These are phyloP conservation scores for Naganishia albida DNA, from an alignment of 1,284 basidiomycete species.

Conservation along the genomic window DNA sequence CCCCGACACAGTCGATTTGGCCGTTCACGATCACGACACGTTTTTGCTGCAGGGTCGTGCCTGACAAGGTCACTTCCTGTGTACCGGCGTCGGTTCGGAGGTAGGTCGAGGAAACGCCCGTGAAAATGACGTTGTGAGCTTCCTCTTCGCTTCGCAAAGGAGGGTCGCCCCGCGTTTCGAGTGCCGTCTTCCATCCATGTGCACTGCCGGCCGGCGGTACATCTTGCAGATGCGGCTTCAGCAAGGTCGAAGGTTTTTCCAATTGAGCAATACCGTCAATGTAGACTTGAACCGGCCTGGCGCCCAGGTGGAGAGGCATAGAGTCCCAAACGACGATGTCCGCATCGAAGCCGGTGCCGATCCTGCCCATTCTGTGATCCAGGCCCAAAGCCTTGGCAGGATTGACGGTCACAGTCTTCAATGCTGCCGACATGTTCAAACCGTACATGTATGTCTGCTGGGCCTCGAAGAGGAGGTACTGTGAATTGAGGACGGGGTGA, in stretches of 20 bases:
- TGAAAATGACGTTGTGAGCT: slow-evolving; percentile 48
- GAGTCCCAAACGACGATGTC: slow-evolving; percentile 86
- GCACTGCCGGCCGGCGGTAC: slow-evolving; percentile 44
- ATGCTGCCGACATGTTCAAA: slow-evolving; percentile 47
- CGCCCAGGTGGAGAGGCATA: slow-evolving; percentile 72
- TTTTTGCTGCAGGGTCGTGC: slow-evolving; percentile 29
- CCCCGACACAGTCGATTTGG: slow-evolving; percentile 51
- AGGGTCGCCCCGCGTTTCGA: slow-evolving; percentile 51
- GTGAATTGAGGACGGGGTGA: slow-evolving; percentile 71
- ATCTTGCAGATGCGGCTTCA: slow-evolving; percentile 47
- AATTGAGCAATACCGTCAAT: slow-evolving; percentile 61
- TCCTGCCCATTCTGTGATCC: slow-evolving; percentile 76
- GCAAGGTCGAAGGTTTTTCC: slow-evolving; percentile 43
- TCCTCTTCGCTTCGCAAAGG: slow-evolving; percentile 44
- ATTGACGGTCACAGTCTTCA: slow-evolving; percentile 67
- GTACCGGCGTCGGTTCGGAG: slow-evolving; percentile 34
- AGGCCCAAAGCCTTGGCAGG: slow-evolving; percentile 75
- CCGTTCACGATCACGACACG: slow-evolving; percentile 52
- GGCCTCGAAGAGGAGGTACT: slow-evolving; percentile 78
- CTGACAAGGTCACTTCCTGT: slow-evolving; percentile 31
- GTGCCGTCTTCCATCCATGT: slow-evolving; percentile 43
- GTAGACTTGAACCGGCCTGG: slow-evolving; percentile 62
- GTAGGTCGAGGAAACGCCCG: slow-evolving; percentile 43
- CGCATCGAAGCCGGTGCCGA: slow-evolving; percentile 62
- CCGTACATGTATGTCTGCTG: slow-evolving; percentile 79